These are phyloP conservation scores for Fistulifera pelliculosa DNA, from an alignment of 108 stramenopile species.

Conservation along the genomic window DNA sequence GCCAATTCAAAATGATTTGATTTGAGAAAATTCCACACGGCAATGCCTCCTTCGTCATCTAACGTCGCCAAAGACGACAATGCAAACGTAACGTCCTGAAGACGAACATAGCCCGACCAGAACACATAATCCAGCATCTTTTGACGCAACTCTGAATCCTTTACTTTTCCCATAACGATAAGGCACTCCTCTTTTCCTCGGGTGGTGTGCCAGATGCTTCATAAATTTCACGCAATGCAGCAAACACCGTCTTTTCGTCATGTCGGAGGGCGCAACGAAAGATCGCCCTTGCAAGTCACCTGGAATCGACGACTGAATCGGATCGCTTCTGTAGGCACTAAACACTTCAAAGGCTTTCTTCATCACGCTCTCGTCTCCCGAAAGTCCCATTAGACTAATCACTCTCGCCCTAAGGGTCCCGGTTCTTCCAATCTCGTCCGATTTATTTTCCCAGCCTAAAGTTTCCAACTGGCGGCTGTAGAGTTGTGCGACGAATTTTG, in stretches of 20 bases:
- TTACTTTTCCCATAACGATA: slow-evolving; percentile 8
- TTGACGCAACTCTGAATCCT: background rate
- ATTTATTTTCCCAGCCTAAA: slow-evolving; percentile 7
- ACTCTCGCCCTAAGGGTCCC: slow-evolving; percentile 7
- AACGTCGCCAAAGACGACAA: background rate
- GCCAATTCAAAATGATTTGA: slow-evolving; percentile 1
- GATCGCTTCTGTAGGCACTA: background rate
- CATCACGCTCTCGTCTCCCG: background rate
- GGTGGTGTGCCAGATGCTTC: background rate
- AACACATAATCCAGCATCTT: slow-evolving; percentile 16
- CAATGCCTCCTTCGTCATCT: slow-evolving; percentile 6
- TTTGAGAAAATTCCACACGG: slow-evolving; percentile 9
- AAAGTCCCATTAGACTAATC: slow-evolving; percentile 7
- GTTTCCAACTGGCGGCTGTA: slow-evolving; percentile 1
- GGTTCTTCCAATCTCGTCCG: slow-evolving; percentile 6
- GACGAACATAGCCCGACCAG: slow-evolving; percentile 13
- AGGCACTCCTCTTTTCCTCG: slow-evolving; percentile 11
- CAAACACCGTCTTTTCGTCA: slow-evolving; percentile 9
- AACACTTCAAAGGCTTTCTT: slow-evolving; percentile 3
- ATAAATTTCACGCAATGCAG: background rate
- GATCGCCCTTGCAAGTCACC: slow-evolving; percentile 12
- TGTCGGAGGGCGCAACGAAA: slow-evolving; percentile 8
- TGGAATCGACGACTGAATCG: background rate
- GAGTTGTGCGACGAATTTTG: slow-evolving; percentile 4
- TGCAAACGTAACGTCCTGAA: slow-evolving; percentile 11